phyloP scores from a whole-genome alignment of 1,284 basidiomycete genomes.

The Clitocybe nebularis region DNA sequence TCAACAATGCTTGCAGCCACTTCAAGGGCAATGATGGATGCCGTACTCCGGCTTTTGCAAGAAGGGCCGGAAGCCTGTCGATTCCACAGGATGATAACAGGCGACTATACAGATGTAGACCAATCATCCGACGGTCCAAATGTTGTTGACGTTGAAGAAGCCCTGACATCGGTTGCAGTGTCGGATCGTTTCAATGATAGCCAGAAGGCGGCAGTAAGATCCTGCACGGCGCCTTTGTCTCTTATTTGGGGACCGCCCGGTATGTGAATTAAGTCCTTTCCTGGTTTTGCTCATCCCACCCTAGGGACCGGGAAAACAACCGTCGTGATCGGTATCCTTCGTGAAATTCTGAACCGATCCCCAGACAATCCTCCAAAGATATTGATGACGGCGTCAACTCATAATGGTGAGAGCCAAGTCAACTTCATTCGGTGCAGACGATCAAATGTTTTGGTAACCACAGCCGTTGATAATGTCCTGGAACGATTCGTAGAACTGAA shows the following conservation, averaged over 20 bases:
- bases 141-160: constrained; percentile 6
- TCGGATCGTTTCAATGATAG: constrained; percentile 43
- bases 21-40: constrained; percentile 60
- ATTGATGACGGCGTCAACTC: constrained; percentile 65
- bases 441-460: not conserved
- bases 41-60: constrained; percentile 41
- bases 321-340: constrained; percentile 58
- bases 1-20: constrained; percentile 37
- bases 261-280: constrained; percentile 20
- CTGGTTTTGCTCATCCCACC: not conserved
- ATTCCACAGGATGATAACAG: constrained; percentile 45
- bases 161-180: not conserved
- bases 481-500: constrained; percentile 55
- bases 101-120: constrained; percentile 12
- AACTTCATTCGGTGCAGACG: not conserved
- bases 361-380: constrained; percentile 38
- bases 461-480: constrained; percentile 66
- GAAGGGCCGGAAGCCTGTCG: constrained; percentile 43
- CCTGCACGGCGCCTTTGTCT: constrained; percentile 39
- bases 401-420: constrained; percentile 42
- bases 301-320: constrained; percentile 68
- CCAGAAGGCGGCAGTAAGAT: constrained; percentile 45
- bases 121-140: constrained; percentile 1
- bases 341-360: constrained; percentile 34
- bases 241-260: constrained; percentile 68